Percentiles rank a stretch among this genome's conserved stretches.
Evolutionary conservation across 441 rosid species (phyloP).

Genomic region (Gossypium gossypioides): DNA sequence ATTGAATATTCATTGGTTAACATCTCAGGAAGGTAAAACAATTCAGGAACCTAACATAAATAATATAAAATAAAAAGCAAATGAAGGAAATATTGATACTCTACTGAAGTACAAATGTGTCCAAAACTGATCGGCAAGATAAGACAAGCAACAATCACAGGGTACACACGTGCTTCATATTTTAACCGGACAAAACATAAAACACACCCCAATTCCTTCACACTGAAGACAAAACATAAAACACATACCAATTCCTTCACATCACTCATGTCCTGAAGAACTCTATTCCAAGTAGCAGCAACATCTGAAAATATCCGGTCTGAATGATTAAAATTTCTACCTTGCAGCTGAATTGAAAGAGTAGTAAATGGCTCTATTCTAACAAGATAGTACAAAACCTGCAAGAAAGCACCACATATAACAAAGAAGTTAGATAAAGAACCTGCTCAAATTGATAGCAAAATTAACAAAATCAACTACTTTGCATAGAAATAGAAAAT

Average conservation of each 20-base stretch:
- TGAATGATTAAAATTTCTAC: slow-evolving; percentile 97
- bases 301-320: slow-evolving; percentile 89
- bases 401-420: slow-evolving; percentile 24
- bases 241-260: slow-evolving; percentile 88
- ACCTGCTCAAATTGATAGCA: slow-evolving; percentile 2
- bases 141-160: slow-evolving; percentile 11
- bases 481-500: background rate
- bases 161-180: background rate
- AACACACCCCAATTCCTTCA: slow-evolving; percentile 75
- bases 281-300: slow-evolving; percentile 92
- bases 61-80: slow-evolving; percentile 10
- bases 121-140: background rate
- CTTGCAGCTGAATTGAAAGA: slow-evolving; percentile 93
- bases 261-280: slow-evolving; percentile 95
- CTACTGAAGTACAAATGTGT: slow-evolving; percentile 10
- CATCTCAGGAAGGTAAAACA: slow-evolving; percentile 91
- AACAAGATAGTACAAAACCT: slow-evolving; percentile 92
- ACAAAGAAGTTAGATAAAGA: slow-evolving; percentile 11
- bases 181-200: slow-evolving; percentile 11
- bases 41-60: slow-evolving; percentile 74
- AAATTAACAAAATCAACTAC: slow-evolving; percentile 1
- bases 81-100: slow-evolving; percentile 5
- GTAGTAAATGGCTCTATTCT: slow-evolving; percentile 96
- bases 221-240: slow-evolving; percentile 13
- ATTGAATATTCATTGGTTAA: slow-evolving; percentile 76